A percentile compares a stretch with the other conserved stretches of the same genome.
Conservation (phyloP, 2,329 filamentous ascomycete species). For the Stemphylium beticola region DNA sequence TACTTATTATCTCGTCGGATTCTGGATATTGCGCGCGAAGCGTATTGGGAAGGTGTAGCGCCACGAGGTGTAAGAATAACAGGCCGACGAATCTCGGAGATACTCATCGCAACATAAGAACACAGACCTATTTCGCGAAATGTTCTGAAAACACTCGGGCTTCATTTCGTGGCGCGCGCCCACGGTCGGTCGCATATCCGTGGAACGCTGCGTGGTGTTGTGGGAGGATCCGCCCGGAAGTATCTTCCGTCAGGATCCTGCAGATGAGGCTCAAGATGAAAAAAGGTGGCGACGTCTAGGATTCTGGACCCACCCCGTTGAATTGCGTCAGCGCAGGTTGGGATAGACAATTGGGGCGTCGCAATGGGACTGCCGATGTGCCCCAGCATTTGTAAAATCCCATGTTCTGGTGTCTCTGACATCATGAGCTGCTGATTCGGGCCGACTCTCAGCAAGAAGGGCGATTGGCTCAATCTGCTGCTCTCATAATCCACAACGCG, state of each 20-base stretch:
- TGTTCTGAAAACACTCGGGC: not conserved
- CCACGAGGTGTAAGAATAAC: too few relatives aligned
- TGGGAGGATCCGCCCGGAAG: not conserved
- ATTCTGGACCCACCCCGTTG: too few relatives aligned
- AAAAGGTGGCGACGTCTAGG: not conserved
- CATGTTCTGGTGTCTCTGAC: not conserved
- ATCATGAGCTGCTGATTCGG: not conserved
- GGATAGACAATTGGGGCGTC: not conserved
- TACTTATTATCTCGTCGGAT: not conserved
- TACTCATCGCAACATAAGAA: too few relatives aligned
- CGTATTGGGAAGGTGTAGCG: too few relatives aligned
- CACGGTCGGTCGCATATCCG: not conserved
- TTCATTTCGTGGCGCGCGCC: not conserved
- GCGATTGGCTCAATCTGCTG: not conserved
- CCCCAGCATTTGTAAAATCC: constrained; percentile 1
- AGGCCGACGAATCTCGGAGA: too few relatives aligned
- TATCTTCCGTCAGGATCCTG: not conserved
- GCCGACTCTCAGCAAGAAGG: not conserved
- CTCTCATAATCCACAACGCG: constrained; percentile 9
- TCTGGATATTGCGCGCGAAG: too few relatives aligned
- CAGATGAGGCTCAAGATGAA: not conserved
- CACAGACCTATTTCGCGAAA: not conserved
- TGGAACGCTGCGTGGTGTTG: not conserved
- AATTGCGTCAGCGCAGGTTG: too few relatives aligned
- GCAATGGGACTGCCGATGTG: constrained; percentile 3